A percentile compares a stretch with the other conserved stretches of the same genome.
Evolutionary conservation across 805 yeast genomes (phyloP).

Genomic region (Kockiozyma suomiensis): DNA sequence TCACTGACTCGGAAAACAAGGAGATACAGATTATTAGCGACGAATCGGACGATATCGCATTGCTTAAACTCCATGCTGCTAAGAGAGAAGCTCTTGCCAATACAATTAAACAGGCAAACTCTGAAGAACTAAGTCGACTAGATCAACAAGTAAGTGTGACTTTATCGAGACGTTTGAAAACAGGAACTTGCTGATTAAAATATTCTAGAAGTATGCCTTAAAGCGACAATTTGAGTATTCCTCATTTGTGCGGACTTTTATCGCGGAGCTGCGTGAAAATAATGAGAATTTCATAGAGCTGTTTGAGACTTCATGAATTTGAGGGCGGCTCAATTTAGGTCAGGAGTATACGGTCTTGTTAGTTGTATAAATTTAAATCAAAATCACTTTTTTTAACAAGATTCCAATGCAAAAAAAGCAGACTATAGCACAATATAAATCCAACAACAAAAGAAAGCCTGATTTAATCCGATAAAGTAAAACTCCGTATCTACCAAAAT

Average conservation of each 20-base stretch:
- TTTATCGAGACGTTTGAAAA: too few relatives aligned
- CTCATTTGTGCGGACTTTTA: slow-evolving; percentile 15
- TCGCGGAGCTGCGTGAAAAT: slow-evolving; percentile 7
- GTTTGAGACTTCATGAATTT: background rate
- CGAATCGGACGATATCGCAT: background rate
- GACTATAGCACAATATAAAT: background rate
- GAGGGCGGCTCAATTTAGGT: background rate
- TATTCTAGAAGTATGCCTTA: slow-evolving; percentile 6
- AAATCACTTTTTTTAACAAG: too few relatives aligned
- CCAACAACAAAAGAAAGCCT: background rate
- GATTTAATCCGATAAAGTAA: background rate
- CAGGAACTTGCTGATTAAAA: too few relatives aligned
- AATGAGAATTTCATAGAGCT: background rate
- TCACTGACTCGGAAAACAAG: background rate
- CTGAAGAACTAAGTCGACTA: background rate
- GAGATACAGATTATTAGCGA: background rate
- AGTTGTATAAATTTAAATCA: too few relatives aligned
- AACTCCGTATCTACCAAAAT: too few relatives aligned
- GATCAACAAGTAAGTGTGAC: slow-evolving; percentile 10
- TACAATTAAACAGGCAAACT: background rate
- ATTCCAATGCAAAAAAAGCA: background rate
- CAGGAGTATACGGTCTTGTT: background rate
- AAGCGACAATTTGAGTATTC: slow-evolving; percentile 16
- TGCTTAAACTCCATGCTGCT: background rate
- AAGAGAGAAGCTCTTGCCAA: background rate